Evolutionary conservation across 2,329 filamentous ascomycete genomes (phyloP).

Genomic region (Huntiella moniliformis): DNA sequence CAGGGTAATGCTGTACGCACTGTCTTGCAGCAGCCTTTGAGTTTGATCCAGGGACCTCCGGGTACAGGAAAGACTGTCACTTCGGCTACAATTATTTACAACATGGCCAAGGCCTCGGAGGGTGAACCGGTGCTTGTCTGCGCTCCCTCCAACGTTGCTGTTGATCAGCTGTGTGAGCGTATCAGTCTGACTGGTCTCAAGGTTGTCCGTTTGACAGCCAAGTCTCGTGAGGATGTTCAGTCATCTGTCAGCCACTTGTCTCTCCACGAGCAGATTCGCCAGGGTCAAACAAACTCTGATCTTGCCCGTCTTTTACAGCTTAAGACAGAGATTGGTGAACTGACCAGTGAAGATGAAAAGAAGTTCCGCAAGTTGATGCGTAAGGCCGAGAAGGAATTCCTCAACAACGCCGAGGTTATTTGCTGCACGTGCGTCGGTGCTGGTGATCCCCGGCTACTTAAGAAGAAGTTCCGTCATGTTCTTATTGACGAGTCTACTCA

Average conservation of each 20-base stretch:
- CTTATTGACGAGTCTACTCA: slow-evolving; percentile 97
- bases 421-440: slow-evolving; percentile 98
- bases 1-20: slow-evolving; percentile 94
- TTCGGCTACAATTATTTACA: slow-evolving; percentile 95
- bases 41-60: slow-evolving; percentile 88
- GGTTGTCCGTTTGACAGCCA: slow-evolving; percentile 93
- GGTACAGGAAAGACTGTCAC: slow-evolving; percentile 98
- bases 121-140: slow-evolving; percentile 80
- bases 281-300: slow-evolving; percentile 92
- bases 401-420: slow-evolving; percentile 90
- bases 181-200: slow-evolving; percentile 90
- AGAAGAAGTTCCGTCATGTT: slow-evolving; percentile 97
- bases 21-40: slow-evolving; percentile 81
- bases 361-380: slow-evolving; percentile 93
- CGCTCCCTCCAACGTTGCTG: slow-evolving; percentile 92
- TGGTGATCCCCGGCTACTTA: slow-evolving; percentile 81
- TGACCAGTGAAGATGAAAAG: slow-evolving; percentile 94
- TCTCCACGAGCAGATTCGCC: slow-evolving; percentile 87
- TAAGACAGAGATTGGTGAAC: slow-evolving; percentile 76
- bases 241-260: slow-evolving; percentile 94
- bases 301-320: slow-evolving; percentile 81
- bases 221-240: slow-evolving; percentile 95
- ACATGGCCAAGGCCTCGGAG: slow-evolving; percentile 84
- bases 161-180: slow-evolving; percentile 93
- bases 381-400: slow-evolving; percentile 82